Percentiles rank a stretch among this genome's conserved stretches.
phyloP scores from a whole-genome alignment of 768 basidiomycete genomes.

The Pleurotus sapidus region DNA sequence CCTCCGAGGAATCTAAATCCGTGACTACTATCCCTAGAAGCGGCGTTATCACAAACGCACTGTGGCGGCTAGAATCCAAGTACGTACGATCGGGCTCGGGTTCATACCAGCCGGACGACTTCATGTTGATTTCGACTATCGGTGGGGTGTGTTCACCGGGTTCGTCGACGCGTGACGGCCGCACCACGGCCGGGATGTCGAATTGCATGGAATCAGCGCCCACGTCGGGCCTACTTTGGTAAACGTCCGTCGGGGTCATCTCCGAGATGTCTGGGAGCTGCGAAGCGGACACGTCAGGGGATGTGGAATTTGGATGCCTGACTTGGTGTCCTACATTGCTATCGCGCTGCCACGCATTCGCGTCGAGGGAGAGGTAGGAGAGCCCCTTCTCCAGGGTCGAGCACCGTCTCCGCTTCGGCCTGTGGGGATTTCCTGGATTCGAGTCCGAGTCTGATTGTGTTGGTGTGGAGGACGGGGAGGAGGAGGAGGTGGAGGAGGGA shows the following conservation, averaged over 20 bases:
- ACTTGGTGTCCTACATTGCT: background rate
- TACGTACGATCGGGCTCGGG: conserved; percentile 66
- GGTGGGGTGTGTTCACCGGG: conserved; percentile 19
- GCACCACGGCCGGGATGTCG: background rate
- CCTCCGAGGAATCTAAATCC: conserved; percentile 50
- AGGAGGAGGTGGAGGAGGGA: conserved; percentile 15
- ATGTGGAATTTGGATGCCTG: background rate
- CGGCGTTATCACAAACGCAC: background rate
- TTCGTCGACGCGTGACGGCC: conserved; percentile 8
- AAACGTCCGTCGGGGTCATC: background rate
- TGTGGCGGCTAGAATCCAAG: background rate
- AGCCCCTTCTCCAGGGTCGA: conserved; percentile 54
- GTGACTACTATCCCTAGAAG: conserved; percentile 57
- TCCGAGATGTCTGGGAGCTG: conserved; percentile 6
- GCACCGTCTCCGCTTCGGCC: conserved; percentile 44
- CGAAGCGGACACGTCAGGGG: conserved; percentile 4
- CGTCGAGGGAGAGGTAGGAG: conserved; percentile 43
- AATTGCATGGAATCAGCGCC: conserved; percentile 1
- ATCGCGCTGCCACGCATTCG: background rate
- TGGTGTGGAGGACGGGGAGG: conserved; percentile 11
- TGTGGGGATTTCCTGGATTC: conserved; percentile 20
- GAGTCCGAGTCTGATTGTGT: conserved; percentile 12
- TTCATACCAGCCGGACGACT: conserved; percentile 62
- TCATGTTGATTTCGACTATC: conserved; percentile 62
- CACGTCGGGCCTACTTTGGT: background rate